These are phyloP conservation scores for Raffaelea deltoideospora DNA, from an alignment of 2,329 filamentous ascomycete genomes.

Conservation along the genomic window DNA sequence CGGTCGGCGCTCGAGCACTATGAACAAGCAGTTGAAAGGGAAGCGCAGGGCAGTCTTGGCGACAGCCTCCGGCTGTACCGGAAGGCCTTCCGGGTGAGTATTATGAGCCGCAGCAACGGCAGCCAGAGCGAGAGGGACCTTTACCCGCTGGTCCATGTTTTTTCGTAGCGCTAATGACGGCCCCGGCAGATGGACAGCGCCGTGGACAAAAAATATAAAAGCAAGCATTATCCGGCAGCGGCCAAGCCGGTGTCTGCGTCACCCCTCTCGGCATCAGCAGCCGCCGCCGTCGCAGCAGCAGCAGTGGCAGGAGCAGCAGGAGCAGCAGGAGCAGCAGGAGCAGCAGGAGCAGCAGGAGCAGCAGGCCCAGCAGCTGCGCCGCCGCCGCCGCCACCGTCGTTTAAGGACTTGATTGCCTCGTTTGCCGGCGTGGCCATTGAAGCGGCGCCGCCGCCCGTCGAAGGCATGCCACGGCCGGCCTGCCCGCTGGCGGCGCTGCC, in stretches of 20 bases:
- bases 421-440: constrained; percentile 60
- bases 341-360: constrained; percentile 22
- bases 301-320: neutral
- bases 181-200: constrained; percentile 56
- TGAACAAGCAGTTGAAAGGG: constrained; percentile 79
- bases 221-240: constrained; percentile 72
- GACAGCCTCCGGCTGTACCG: constrained; percentile 82
- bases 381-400: constrained; percentile 36
- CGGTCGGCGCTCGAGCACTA: constrained; percentile 80
- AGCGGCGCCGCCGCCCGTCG: constrained; percentile 49
- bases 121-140: neutral
- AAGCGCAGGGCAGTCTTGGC: constrained; percentile 69
- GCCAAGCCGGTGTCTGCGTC: constrained; percentile 15
- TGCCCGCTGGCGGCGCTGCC: constrained; percentile 68
- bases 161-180: neutral
- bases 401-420: constrained; percentile 56
- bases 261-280: constrained; percentile 31
- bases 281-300: constrained; percentile 12
- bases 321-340: neutral
- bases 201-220: constrained; percentile 76
- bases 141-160: neutral
- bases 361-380: constrained; percentile 41
- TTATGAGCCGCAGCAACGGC: too few relatives aligned
- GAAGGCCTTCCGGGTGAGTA: constrained; percentile 66
- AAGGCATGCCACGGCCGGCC: constrained; percentile 57